phyloP scores from a whole-genome alignment of 495 filamentous ascomycete genomes.

The Amorphotheca resinae region DNA sequence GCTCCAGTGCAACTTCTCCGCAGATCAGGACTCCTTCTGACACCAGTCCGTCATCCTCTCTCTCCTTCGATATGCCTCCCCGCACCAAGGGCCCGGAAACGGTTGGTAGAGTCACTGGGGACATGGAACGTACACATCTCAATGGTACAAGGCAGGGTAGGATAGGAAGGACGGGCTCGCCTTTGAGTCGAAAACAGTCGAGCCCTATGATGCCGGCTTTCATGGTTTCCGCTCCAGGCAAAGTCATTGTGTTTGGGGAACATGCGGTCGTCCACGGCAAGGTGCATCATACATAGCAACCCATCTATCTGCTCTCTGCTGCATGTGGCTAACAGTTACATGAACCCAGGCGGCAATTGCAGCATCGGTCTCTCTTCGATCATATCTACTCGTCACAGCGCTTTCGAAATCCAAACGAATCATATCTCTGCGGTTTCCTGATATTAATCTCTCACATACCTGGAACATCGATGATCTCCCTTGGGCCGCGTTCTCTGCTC shows the following conservation, averaged over 20 bases:
- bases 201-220: constrained; percentile 67
- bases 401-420: constrained; percentile 76
- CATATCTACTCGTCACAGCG: constrained; percentile 87
- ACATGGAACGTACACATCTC: constrained; percentile 13
- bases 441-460: constrained; percentile 72
- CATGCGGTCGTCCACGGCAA: constrained; percentile 96
- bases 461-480: constrained; percentile 88
- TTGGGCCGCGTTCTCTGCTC: constrained; percentile 66
- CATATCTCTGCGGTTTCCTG: constrained; percentile 75
- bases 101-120: constrained; percentile 24
- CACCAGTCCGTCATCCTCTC: constrained; percentile 12
- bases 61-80: constrained; percentile 13
- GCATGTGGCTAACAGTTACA: constrained; percentile 9
- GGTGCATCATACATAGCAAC: constrained; percentile 27
- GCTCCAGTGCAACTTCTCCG: constrained; percentile 11
- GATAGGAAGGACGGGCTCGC: constrained; percentile 7
- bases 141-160: constrained; percentile 18
- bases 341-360: constrained; percentile 92
- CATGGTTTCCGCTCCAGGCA: constrained; percentile 94
- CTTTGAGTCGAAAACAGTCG: constrained; percentile 37
- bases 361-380: constrained; percentile 84
- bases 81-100: constrained; percentile 1
- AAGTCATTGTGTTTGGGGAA: constrained; percentile 95
- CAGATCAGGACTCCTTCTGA: constrained; percentile 17
- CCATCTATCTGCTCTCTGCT: not conserved